Conservation (phyloP, 306 rosid species). For the cucumber (Cucumis sativus) region DNA sequence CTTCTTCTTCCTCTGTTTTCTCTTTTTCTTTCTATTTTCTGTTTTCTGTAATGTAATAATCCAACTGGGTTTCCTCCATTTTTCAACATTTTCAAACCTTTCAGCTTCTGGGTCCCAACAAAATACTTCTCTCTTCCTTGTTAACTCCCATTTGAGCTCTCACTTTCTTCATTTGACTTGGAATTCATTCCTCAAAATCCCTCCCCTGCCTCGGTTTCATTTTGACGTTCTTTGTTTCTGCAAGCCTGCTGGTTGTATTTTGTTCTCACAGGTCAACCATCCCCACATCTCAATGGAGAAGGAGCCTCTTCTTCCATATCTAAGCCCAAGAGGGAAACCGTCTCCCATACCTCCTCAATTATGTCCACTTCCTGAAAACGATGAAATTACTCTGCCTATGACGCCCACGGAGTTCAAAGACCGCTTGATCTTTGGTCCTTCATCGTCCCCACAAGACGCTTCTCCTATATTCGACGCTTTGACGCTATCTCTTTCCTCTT, state of each 20-base stretch:
- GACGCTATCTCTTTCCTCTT: slow-evolving; percentile 33
- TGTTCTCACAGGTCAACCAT: neutral
- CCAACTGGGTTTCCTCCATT: neutral
- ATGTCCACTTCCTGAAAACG: slow-evolving; percentile 46
- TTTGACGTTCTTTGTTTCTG: neutral
- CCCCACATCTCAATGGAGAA: slow-evolving; percentile 40
- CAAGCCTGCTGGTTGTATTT: neutral
- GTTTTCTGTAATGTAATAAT: neutral
- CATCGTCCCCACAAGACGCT: slow-evolving; percentile 32
- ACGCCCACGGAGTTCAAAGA: slow-evolving; percentile 65
- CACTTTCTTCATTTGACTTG: neutral
- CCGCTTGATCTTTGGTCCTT: slow-evolving; percentile 66
- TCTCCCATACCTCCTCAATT: slow-evolving; percentile 11
- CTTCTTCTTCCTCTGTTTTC: neutral
- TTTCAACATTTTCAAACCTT: neutral
- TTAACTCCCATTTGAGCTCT: neutral
- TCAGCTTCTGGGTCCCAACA: neutral
- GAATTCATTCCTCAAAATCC: neutral
- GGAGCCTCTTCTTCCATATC: slow-evolving; percentile 65
- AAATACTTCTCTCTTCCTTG: neutral
- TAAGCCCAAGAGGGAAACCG: slow-evolving; percentile 37
- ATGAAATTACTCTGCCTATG: slow-evolving; percentile 43
- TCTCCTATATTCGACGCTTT: slow-evolving; percentile 54
- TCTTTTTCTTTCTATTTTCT: neutral
- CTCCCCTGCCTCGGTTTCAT: neutral